A percentile compares a stretch with the other conserved stretches of the same genome.
Evolutionary conservation across 2,329 filamentous ascomycete species (phyloP).

Genomic region (Penicillium sp.): DNA sequence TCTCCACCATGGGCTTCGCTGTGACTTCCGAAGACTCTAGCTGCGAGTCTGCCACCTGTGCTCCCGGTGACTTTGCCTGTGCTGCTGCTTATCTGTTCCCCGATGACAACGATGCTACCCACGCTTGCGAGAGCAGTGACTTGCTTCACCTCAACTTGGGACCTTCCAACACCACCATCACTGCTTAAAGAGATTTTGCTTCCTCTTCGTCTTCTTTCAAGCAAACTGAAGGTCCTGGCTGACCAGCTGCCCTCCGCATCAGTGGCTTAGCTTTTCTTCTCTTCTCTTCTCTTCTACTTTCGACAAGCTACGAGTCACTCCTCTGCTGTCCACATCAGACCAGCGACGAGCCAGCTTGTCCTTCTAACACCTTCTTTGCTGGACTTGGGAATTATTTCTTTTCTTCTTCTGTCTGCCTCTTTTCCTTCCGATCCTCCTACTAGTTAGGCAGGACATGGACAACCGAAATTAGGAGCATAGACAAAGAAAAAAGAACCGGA

Average conservation of each 20-base stretch:
- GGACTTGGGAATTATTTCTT: not conserved
- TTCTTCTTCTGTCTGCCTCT: not conserved
- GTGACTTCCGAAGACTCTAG: conserved; percentile 25
- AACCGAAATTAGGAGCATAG: not conserved
- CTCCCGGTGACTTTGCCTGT: conserved; percentile 32
- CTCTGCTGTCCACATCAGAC: not conserved
- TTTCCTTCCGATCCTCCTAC: not conserved
- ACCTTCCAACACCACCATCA: conserved; percentile 2
- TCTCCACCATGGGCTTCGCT: conserved; percentile 33
- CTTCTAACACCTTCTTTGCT: not conserved
- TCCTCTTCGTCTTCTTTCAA: too few relatives aligned
- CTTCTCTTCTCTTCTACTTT: not conserved
- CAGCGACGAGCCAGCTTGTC: conserved; percentile 1
- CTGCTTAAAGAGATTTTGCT: not conserved
- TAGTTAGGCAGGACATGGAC: not conserved
- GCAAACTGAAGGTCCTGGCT: not conserved
- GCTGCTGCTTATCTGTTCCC: conserved; percentile 38
- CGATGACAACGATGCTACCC: conserved; percentile 38
- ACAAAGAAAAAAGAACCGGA: not conserved
- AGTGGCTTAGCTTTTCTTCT: not conserved
- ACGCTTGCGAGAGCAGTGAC: conserved; percentile 35
- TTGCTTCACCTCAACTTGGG: conserved; percentile 33
- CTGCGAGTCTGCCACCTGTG: conserved; percentile 35
- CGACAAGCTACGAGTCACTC: conserved; percentile 4
- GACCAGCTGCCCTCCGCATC: not conserved